A percentile compares a stretch with the other conserved stretches of the same genome.
phyloP scores from a whole-genome alignment of 805 yeast genomes.

The Wickerhamomyces alni region DNA sequence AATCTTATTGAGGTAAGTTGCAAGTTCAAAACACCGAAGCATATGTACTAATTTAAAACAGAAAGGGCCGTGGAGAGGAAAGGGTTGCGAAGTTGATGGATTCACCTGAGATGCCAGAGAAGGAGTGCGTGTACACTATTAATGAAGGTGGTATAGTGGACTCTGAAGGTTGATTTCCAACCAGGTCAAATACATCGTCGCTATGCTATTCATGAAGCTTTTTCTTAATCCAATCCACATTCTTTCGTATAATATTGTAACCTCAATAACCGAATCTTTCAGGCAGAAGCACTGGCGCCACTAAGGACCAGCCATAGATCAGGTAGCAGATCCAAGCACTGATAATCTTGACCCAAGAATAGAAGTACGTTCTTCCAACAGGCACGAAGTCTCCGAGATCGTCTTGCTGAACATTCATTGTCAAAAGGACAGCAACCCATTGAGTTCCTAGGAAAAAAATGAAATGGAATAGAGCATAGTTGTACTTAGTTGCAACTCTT shows the following conservation, averaged over 20 bases:
- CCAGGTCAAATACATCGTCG: too few species aligned
- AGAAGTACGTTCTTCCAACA: constrained; percentile 93
- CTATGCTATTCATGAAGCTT: too few species aligned
- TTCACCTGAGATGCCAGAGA: constrained; percentile 78
- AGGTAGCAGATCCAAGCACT: constrained; percentile 89
- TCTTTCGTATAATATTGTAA: too few species aligned
- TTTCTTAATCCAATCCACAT: background rate
- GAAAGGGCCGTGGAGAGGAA: constrained; percentile 77
- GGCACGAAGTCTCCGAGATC: constrained; percentile 88
- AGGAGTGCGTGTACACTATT: constrained; percentile 69
- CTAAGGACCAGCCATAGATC: constrained; percentile 82
- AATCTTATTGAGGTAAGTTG: constrained; percentile 43
- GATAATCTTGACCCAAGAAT: constrained; percentile 89
- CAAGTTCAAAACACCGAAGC: too few species aligned
- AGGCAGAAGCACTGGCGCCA: constrained; percentile 88
- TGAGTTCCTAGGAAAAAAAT: constrained; percentile 94
- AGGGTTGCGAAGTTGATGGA: constrained; percentile 76
- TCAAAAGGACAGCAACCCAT: constrained; percentile 88
- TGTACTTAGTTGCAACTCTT: constrained; percentile 61
- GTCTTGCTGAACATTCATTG: constrained; percentile 84
- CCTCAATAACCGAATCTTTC: constrained; percentile 64
- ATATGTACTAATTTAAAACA: constrained; percentile 11
- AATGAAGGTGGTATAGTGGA: constrained; percentile 65
- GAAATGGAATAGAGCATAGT: constrained; percentile 81
- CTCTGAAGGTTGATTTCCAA: constrained; percentile 24